Base-by-base conservation (phyloP, 805 yeast species). In the Suhomyces faveliae region DNA sequence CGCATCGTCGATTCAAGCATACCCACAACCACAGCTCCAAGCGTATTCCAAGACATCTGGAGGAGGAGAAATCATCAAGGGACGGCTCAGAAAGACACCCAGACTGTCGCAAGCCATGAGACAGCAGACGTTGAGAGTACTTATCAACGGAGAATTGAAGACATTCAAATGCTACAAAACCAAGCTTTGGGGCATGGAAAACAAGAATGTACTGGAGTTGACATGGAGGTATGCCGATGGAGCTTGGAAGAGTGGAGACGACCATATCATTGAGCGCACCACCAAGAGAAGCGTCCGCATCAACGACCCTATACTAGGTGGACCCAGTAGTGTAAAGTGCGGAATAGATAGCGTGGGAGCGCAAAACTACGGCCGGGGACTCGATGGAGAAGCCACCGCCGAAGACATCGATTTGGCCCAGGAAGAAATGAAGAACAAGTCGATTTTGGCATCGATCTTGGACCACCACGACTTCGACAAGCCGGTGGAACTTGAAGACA, bases 161-260 rank as follows among this genome's bases (percentile, higher is more conserved):
- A 71, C 73, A 4, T 66, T 86, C 48, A 80, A 79, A 56, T 72
- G 84, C 54, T 78, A 77, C 56, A 89, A 90, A 67, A 81, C 84
- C 25, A 90, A 90, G 62, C 75, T 94, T 35, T 92, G 99, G 99
- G 98, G 98, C 3, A 77, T 81, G 51, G 90, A 87, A 54, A 77
- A 80, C 52, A 84, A 79, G 57, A 71, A 76, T 2, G 62, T 76
- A 2, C 74, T 77, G 27, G 94, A 85, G 55, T 71, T 90, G 54
- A 87, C 85, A 0, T 78, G 74, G 65, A 71, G 73, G 46, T 91
- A 79, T 61, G 70, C 66, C 8, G 78, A 84, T 51, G 87, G 86
- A 0, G 78, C 76, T 40, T 89, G 97, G 97, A 78, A 77, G 55
- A 88, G 87, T 63, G 90, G 90, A 5, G 82, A 80, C 51, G 87